A percentile compares a stretch with the other conserved stretches of the same genome.
Evolutionary conservation across 345 rosid species (phyloP).

Genomic region (Moricandia arvensis): DNA sequence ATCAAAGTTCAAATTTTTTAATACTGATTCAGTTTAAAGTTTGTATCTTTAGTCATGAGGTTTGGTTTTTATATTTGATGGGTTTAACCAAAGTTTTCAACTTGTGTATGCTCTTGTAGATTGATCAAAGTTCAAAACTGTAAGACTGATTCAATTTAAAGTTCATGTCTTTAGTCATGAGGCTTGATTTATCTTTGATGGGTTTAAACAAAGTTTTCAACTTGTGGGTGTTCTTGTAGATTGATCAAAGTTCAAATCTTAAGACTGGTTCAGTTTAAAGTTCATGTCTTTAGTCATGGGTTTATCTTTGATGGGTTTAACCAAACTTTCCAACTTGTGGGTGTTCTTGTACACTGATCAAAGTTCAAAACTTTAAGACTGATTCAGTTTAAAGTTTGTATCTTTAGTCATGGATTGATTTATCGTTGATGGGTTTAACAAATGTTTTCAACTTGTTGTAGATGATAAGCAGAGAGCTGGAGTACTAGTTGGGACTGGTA

Average conservation of each 20-base stretch:
- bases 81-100: neutral
- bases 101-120: neutral
- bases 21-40: too few species aligned
- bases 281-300: neutral
- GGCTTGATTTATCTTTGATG: neutral
- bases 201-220: neutral
- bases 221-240: constrained; percentile 42
- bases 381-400: neutral
- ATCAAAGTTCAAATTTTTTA: too few species aligned
- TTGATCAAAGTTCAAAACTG: neutral
- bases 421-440: neutral
- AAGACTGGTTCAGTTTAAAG: neutral
- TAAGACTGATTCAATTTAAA: neutral
- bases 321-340: neutral
- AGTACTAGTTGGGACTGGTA: constrained; percentile 96
- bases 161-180: neutral
- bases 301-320: neutral
- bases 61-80: neutral
- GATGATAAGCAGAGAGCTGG: constrained; percentile 72
- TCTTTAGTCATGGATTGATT: neutral
- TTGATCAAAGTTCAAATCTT: neutral
- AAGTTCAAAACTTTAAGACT: neutral
- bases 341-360: constrained; percentile 42
- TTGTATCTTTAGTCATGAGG: too few species aligned
- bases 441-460: neutral